Base-by-base conservation (phyloP, 1,284 basidiomycete species). In the Sporisorium iseilematis-ciliati region DNA sequence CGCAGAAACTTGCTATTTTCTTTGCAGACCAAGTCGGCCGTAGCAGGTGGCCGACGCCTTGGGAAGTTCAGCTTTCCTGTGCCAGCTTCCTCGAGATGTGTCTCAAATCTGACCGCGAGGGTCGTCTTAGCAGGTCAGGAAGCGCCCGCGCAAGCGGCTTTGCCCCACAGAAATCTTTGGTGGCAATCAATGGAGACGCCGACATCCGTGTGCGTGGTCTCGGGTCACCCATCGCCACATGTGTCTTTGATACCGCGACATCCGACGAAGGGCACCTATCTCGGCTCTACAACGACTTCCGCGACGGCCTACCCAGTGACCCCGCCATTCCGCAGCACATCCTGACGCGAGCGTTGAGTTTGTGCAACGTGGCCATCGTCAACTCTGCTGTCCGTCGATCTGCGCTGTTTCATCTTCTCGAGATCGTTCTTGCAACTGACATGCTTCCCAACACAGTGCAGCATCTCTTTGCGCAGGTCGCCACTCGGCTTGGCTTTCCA, bases 191-290 rank as follows among this genome's bases (percentile, higher is more conserved):
- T 25, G 80, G 84, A 20, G 95, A 97, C 84, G 84, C 86, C 48
- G 95, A 98, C 83, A 90, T 92, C n/a, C 90, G 94, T 25, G 91
- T 97, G 35, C 91, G 95, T 7, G 92, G 94, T 77, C 90, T 92
- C 23, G 89, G 89, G 1, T 91, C 92, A 1, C 86, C 89, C 3
- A 87, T 90, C 7, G 90, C 89, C 31, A 90, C 92, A 3, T 87
- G 87, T 4, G 84, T 93, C 21, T 91, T 85, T 58, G 75, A 80
- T 2, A 43, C 66, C 11, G 51, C 62, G 10, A 42, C 63, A n/a
- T 20, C 43, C 20, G 64, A 66, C 20, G 63, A 62, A 18, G 26
- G 58, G 5, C 50, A 63, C 10, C 48, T 64, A 14, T 51, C 73
- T 4, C 26, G 48, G 12, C 68, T 85, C 7, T 77, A 79, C 58